Evolutionary conservation across 306 rosid species (phyloP).

Genomic region (Begonia fuchsioides): DNA sequence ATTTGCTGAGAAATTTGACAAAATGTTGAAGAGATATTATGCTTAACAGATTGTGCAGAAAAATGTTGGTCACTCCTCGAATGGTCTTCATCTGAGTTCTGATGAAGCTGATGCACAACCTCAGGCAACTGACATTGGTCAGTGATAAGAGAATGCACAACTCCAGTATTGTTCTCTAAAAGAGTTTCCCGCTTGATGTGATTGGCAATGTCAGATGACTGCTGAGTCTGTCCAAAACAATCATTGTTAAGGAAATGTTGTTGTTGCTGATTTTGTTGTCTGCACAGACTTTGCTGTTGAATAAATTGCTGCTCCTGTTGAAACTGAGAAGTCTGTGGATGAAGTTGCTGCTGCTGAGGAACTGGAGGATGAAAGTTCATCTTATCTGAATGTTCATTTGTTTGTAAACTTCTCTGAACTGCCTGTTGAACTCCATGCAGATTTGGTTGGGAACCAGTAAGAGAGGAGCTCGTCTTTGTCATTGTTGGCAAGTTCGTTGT

Average conservation of each 20-base stretch:
- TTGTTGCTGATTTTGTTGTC: slow-evolving; percentile 51
- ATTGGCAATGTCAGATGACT: slow-evolving; percentile 37
- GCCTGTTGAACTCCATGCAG: slow-evolving; percentile 49
- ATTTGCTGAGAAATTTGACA: slow-evolving; percentile 49
- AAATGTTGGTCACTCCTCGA: slow-evolving; percentile 42
- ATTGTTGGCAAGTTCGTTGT: slow-evolving; percentile 45
- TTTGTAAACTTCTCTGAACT: slow-evolving; percentile 43
- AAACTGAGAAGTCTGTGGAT: slow-evolving; percentile 55
- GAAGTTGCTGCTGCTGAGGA: slow-evolving; percentile 53
- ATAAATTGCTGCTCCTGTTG: slow-evolving; percentile 47
- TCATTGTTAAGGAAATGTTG: too few relatives aligned
- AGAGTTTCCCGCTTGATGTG: slow-evolving; percentile 63
- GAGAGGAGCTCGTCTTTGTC: slow-evolving; percentile 40
- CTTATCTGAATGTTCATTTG: slow-evolving; percentile 54
- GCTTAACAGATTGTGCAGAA: slow-evolving; percentile 43
- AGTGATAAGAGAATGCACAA: slow-evolving; percentile 37
- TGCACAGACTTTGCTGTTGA: slow-evolving; percentile 39
- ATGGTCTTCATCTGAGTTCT: slow-evolving; percentile 38
- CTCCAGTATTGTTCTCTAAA: slow-evolving; percentile 43
- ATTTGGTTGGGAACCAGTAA: slow-evolving; percentile 50
- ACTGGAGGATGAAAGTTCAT: slow-evolving; percentile 48
- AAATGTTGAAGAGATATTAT: slow-evolving; percentile 33
- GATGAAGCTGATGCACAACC: slow-evolving; percentile 68
- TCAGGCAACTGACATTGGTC: slow-evolving; percentile 62
- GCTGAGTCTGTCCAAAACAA: slow-evolving; percentile 48